These are phyloP conservation scores for Naganishia sp. DNA, from an alignment of 1,284 basidiomycete species.

Conservation along the genomic window DNA sequence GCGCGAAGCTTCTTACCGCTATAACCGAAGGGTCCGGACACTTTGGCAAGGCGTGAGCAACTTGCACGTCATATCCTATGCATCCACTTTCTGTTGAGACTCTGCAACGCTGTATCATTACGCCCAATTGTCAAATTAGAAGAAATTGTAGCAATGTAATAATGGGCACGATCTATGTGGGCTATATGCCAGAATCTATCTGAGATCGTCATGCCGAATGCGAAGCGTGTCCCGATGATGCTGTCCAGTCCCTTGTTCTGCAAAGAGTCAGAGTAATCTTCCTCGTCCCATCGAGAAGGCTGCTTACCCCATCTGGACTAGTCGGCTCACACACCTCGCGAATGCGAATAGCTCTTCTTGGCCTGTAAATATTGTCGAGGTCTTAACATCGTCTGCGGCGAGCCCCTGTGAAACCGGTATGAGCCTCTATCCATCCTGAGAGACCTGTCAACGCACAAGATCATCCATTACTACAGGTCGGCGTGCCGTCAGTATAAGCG, in stretches of 20 bases:
- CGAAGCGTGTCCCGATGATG: slow-evolving; percentile 3
- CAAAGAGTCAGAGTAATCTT: neutral
- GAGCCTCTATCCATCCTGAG: slow-evolving; percentile 23
- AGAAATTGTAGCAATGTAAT: slow-evolving; percentile 15
- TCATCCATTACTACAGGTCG: slow-evolving; percentile 74
- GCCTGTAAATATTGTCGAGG: slow-evolving; percentile 83
- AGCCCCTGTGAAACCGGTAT: slow-evolving; percentile 64
- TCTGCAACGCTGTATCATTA: neutral
- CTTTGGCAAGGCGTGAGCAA: slow-evolving; percentile 60
- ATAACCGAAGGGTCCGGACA: slow-evolving; percentile 92
- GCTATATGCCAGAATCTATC: no score
- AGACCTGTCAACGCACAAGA: slow-evolving; percentile 61
- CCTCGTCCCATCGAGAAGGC: neutral
- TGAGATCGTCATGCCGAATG: no score
- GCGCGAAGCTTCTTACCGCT: slow-evolving; percentile 80
- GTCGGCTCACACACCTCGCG: slow-evolving; percentile 82
- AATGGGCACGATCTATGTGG: slow-evolving; percentile 2
- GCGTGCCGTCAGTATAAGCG: neutral
- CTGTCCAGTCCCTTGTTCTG: slow-evolving; percentile 21
- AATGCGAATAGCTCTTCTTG: slow-evolving; percentile 96
- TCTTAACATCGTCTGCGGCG: slow-evolving; percentile 69
- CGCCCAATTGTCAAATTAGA: neutral
- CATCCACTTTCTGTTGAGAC: neutral
- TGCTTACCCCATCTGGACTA: slow-evolving; percentile 78
- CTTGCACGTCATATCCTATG: neutral